Base-by-base conservation (phyloP, 2,329 filamentous ascomycete genomes). In the Penicillium glabrum region DNA sequence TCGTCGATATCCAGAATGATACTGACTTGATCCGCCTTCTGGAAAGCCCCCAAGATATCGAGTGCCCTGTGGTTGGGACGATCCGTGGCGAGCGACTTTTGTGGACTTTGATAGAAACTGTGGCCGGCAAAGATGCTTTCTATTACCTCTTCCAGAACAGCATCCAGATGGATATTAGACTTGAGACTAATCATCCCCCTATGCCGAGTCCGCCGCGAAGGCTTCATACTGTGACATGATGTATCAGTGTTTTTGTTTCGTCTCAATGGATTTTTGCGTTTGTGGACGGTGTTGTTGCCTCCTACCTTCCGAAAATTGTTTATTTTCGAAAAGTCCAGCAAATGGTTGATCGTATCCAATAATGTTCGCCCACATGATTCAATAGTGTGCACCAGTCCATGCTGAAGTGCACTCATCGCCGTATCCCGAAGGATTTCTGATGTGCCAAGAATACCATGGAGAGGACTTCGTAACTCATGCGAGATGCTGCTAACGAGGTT, bases 321-420 rank as follows among this genome's bases (percentile, higher is more conserved):
- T 2, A 35, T 35, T 1, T 35, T 14, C 11, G 31, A 14, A 14
- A 35, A 35, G 31, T 72, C 71, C 0, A 74, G 67, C 29, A 75
- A 54, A 37, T 72, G 64, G 46, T 75, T 72, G 48, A 79, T 72
- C 2, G 74, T 76, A 45, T 77, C 75, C 0, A 78, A 63, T 0
- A 79, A 61, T 2, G 76, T 77, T 6, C 70, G 67, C 1, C 71
- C 75, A 55, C 75, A 79, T 14, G 66, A 72, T 33, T 71, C 69
- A 26, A 78, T 70, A 0, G 74, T 71, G 49, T 69, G 62, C 1
- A 74, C 62, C 58, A 74, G 60, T 5, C 64, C 63, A 19, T 61
- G 59, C 41, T 73, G 71, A 5, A 63, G 58, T 8, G 66, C 57
- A 26, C 64, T 64, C 53, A 72, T 61, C 9, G 58, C 61, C 5